Evolutionary conservation across 2,329 filamentous ascomycete species (phyloP), one percentile per base, ranked within the genome.

Genomic region (Zymoseptoria passerinii): DNA sequence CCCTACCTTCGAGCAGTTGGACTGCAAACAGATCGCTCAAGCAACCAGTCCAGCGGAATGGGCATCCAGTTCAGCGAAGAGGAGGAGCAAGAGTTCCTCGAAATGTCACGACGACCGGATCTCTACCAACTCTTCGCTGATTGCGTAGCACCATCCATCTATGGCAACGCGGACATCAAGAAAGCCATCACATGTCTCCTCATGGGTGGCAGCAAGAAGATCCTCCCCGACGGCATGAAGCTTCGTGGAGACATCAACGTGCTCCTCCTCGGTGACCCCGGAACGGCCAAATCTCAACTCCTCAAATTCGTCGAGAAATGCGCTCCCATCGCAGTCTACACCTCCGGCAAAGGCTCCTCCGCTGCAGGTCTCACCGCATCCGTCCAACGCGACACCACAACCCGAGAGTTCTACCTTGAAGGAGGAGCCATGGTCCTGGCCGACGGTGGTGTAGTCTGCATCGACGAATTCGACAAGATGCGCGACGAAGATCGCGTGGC

Each of bases 381-480:
- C 0, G 94, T 99, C 1, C 94, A 99, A 68, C 86, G 94, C 59
- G 94, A 99, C 70, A 86, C 89, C 13, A 88, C 86, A 13, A 96
- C 92, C 0, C 84, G 94, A 54, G 94, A 99, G 72, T 99, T 99
- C 74, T 99, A 97, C 70, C 84, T 99, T 0, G 94, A 99, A 78
- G 94, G 94, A 52, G 94, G 94, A 75, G 94, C 94, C 29, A 97
- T 99, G 94, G 94, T 99, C 3, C 83, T 99, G 18, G 94, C 94
- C 3, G 94, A 99, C 66, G 92, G 92, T 2, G 94, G 94, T 67
- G 92, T 97, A 0, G 94, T 97, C 8, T 97, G 94, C 74, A 99
- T 99, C 67, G 94, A 99, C 71, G 94, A 99, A 76, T 99, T 99
- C 71, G 94, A 99, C 78, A 99, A 99, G 80, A 99, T 99, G 94